Percentiles rank a stretch among this genome's conserved stretches.
phyloP scores from a whole-genome alignment of 129 eudicot species.

The Pittosporum tobira region DNA sequence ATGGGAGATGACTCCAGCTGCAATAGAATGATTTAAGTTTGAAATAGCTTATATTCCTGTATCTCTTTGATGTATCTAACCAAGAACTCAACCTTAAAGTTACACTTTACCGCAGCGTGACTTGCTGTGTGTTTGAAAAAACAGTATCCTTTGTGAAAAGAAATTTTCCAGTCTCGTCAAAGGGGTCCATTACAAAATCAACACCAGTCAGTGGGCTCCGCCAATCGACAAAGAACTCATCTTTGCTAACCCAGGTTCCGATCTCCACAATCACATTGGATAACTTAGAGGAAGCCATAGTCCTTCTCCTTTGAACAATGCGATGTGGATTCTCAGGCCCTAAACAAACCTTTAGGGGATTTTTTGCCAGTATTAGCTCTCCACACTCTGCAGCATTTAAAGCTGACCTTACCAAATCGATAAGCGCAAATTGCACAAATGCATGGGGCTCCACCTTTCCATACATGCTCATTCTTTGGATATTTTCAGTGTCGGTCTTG shows the following conservation, averaged over 20 bases:
- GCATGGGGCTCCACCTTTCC: conserved; percentile 46
- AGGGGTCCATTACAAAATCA: conserved; percentile 43
- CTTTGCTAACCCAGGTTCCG: conserved; percentile 29
- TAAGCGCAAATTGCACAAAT: conserved; percentile 39
- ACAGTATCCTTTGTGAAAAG: conserved; percentile 18
- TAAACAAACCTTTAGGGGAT: conserved; percentile 25
- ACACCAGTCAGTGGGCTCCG: conserved; percentile 29
- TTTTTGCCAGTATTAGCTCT: conserved; percentile 26
- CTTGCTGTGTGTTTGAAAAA: conserved; percentile 20
- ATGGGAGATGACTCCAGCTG: conserved; percentile 43
- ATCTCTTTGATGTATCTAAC: conserved; percentile 38
- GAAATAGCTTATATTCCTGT: conserved; percentile 12
- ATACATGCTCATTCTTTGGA: conserved; percentile 11
- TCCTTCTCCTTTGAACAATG: conserved; percentile 38
- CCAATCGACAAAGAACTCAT: conserved; percentile 42
- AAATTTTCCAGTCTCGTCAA: conserved; percentile 31
- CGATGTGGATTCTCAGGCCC: conserved; percentile 41
- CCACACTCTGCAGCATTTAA: conserved; percentile 27
- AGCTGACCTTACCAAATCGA: conserved; percentile 24
- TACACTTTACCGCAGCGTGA: conserved; percentile 30
- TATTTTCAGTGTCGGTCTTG: conserved; percentile 5
- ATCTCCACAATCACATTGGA: conserved; percentile 31
- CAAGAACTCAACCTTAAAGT: conserved; percentile 36
- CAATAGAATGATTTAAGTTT: conserved; percentile 20
- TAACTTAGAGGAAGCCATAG: conserved; percentile 24